These are phyloP conservation scores for Pachyrhizus erosus DNA, from an alignment of 306 rosid species.

Conservation along the genomic window DNA sequence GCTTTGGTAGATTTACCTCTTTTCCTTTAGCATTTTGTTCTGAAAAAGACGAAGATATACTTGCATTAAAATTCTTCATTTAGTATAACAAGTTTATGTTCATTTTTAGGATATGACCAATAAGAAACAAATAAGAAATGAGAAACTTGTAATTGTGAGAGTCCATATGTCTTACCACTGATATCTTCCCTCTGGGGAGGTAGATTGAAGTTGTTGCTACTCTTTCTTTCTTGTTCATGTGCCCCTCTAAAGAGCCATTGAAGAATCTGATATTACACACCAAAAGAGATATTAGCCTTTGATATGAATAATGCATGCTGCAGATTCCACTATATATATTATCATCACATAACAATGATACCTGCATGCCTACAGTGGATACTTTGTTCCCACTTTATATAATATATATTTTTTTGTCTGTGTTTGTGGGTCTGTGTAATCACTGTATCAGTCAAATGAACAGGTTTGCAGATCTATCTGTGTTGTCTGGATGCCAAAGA, in stretches of 20 bases:
- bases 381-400: conserved; percentile 41
- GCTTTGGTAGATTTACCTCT: conserved; percentile 44
- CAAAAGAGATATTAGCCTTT: conserved; percentile 45
- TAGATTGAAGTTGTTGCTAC: conserved; percentile 40
- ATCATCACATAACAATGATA: conserved; percentile 41
- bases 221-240: conserved; percentile 52
- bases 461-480: conserved; percentile 68
- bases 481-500: conserved; percentile 68
- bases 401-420: background rate
- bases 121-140: background rate
- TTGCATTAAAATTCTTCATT: background rate
- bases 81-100: background rate
- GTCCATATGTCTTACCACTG: conserved; percentile 54
- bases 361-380: conserved; percentile 52
- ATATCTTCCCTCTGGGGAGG: conserved; percentile 45
- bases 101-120: background rate
- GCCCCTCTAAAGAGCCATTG: conserved; percentile 60
- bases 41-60: conserved; percentile 39
- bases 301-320: conserved; percentile 49
- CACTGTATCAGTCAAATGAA: conserved; percentile 62
- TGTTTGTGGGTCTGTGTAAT: conserved; percentile 36
- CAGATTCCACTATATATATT: conserved; percentile 42
- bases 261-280: conserved; percentile 56
- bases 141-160: background rate
- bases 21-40: conserved; percentile 54